Percentiles rank a stretch among this genome's conserved stretches.
Conservation (phyloP, 257 asterid species). For the Nicotiana obtusifolia region DNA sequence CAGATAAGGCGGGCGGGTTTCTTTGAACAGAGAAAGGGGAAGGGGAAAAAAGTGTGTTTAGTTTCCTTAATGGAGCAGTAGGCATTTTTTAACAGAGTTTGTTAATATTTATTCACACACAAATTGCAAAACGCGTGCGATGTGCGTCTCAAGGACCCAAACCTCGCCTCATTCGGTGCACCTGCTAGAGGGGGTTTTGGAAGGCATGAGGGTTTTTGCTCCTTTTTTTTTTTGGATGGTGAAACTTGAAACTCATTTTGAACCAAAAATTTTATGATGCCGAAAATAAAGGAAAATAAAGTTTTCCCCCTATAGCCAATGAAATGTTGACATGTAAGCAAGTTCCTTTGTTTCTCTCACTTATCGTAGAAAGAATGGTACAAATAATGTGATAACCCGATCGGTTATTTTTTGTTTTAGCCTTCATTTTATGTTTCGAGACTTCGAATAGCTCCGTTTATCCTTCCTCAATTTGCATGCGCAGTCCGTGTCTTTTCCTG, state of each 20-base stretch:
- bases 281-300: not conserved
- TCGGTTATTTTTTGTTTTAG: no score
- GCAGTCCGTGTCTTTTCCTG: no score
- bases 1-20: constrained; percentile 5
- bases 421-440: no score
- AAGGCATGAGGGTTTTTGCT: not conserved
- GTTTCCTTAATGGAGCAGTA: not conserved
- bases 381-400: no score
- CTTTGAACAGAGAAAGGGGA: not conserved
- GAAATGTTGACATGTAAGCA: not conserved
- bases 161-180: not conserved
- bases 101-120: not conserved
- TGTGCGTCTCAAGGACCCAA: not conserved
- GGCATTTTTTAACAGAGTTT: not conserved
- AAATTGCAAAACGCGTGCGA: not conserved
- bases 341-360: not conserved
- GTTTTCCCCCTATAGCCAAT: not conserved
- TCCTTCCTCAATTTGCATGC: no score
- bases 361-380: no score
- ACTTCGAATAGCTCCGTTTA: no score
- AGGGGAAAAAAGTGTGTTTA: not conserved
- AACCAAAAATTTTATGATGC: not conserved
- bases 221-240: not conserved
- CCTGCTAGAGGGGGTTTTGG: not conserved
- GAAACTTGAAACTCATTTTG: not conserved